These are phyloP conservation scores for Striga asiatica DNA, from an alignment of 257 asterid species.

Conservation along the genomic window DNA sequence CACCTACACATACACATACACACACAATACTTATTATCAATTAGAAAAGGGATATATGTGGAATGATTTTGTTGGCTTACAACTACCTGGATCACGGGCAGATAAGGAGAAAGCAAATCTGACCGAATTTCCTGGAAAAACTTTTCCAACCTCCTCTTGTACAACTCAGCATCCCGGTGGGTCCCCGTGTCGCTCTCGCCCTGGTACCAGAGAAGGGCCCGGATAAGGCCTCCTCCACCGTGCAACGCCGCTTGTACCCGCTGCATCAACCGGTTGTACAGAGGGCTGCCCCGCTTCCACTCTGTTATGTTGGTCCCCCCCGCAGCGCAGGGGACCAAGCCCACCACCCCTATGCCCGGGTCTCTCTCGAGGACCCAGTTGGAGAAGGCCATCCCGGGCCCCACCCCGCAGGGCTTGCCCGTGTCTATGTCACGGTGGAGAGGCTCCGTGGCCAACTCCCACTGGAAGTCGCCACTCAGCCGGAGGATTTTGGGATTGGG, in stretches of 20 bases:
- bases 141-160: slow-evolving; percentile 27
- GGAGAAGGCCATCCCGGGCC: slow-evolving; percentile 82
- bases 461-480: slow-evolving; percentile 23
- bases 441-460: slow-evolving; percentile 74
- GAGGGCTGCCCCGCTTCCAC: slow-evolving; percentile 44
- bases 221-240: slow-evolving; percentile 33
- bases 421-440: slow-evolving; percentile 66
- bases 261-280: slow-evolving; percentile 30
- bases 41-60: too few relatives aligned
- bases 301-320: slow-evolving; percentile 53
- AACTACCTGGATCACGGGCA: slow-evolving; percentile 34
- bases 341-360: slow-evolving; percentile 38
- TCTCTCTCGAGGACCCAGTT: slow-evolving; percentile 24
- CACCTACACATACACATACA: slow-evolving; percentile 25
- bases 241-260: slow-evolving; percentile 37
- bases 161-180: slow-evolving; percentile 27
- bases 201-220: slow-evolving; percentile 61
- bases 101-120: slow-evolving; percentile 24
- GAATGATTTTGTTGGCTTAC: background rate
- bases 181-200: slow-evolving; percentile 49
- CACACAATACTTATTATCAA: background rate
- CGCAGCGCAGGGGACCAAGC: slow-evolving; percentile 68
- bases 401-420: slow-evolving; percentile 50
- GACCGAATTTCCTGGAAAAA: slow-evolving; percentile 31
- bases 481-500: background rate